phyloP scores from a whole-genome alignment of 345 rosid genomes.

The Corchorus capsularis region DNA sequence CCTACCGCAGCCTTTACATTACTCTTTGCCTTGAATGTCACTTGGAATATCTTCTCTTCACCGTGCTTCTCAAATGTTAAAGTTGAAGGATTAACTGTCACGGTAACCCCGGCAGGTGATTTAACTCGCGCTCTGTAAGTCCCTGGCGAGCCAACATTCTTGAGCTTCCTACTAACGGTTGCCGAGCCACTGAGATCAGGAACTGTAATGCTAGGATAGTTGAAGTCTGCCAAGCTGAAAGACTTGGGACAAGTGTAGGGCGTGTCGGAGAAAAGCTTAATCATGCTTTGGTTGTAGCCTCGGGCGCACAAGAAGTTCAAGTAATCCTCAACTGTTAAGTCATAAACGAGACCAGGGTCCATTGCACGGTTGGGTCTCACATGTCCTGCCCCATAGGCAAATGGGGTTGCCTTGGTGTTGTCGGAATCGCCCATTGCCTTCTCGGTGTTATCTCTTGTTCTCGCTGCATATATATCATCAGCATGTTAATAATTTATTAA shows the following conservation, averaged over 20 bases:
- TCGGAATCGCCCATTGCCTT: constrained; percentile 29
- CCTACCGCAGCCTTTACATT: background rate
- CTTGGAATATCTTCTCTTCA: constrained; percentile 46
- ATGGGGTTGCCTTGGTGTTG: constrained; percentile 42
- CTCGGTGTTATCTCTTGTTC: constrained; percentile 21
- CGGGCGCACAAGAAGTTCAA: constrained; percentile 45
- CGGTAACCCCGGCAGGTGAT: constrained; percentile 35
- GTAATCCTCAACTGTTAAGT: constrained; percentile 33
- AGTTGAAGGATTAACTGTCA: constrained; percentile 33
- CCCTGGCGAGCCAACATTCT: constrained; percentile 53
- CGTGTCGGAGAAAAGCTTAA: constrained; percentile 18
- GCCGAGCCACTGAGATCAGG: constrained; percentile 21
- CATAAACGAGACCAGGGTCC: constrained; percentile 63
- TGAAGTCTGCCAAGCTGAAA: constrained; percentile 32
- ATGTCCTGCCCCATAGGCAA: constrained; percentile 54
- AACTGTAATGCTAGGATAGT: constrained; percentile 60
- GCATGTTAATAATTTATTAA: background rate
- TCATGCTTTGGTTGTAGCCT: constrained; percentile 31
- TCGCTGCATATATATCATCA: constrained; percentile 37
- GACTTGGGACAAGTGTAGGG: constrained; percentile 36
- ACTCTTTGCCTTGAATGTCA: constrained; percentile 22
- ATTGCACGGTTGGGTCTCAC: constrained; percentile 42
- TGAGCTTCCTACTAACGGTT: constrained; percentile 36
- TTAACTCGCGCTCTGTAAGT: constrained; percentile 29
- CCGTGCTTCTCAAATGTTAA: constrained; percentile 38